Percentiles rank a stretch among this genome's conserved stretches.
Evolutionary conservation across 1,284 basidiomycete genomes (phyloP).

Genomic region (Jaminaea rosea): DNA sequence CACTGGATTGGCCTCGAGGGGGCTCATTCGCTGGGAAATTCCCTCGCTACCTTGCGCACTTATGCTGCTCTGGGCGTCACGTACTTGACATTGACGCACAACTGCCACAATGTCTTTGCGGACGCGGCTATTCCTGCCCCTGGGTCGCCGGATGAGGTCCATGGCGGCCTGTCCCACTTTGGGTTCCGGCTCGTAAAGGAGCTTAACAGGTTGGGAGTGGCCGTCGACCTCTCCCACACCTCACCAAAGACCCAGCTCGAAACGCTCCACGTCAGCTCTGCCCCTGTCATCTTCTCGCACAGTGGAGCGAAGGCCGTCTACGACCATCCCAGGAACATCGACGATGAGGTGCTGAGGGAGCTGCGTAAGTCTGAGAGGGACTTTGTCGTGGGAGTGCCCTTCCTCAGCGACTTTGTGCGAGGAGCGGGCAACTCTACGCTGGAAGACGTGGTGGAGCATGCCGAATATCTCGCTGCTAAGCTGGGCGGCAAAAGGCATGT

Average conservation of each 20-base stretch:
- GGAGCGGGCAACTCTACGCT: constrained; percentile 5
- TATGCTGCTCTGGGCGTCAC: constrained; percentile 13
- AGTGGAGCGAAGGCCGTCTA: constrained; percentile 32
- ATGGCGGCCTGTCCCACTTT: constrained; percentile 13
- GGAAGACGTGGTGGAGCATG: constrained; percentile 13
- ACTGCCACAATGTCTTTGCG: constrained; percentile 20
- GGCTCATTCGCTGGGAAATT: constrained; percentile 12
- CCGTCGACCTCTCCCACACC: constrained; percentile 41
- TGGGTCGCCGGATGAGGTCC: constrained; percentile 3
- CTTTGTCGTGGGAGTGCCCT: constrained; percentile 9
- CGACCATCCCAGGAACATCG: constrained; percentile 18
- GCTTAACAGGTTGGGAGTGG: constrained; percentile 19
- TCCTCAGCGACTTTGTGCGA: constrained; percentile 10
- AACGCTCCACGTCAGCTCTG: constrained; percentile 20
- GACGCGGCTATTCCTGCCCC: constrained; percentile 8
- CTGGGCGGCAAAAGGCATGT: constrained; percentile 11
- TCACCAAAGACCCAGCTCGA: constrained; percentile 30
- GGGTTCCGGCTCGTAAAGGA: constrained; percentile 13
- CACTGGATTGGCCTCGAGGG: constrained; percentile 15
- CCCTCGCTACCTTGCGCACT: constrained; percentile 8
- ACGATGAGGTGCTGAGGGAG: constrained; percentile 12
- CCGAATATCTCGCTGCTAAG: constrained; percentile 12
- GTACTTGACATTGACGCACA: constrained; percentile 23
- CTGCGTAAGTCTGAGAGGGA: constrained; percentile 3
- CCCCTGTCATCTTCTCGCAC: constrained; percentile 44